Base-by-base conservation (phyloP, 495 filamentous ascomycete genomes). In the Xylaria bambusicola region DNA sequence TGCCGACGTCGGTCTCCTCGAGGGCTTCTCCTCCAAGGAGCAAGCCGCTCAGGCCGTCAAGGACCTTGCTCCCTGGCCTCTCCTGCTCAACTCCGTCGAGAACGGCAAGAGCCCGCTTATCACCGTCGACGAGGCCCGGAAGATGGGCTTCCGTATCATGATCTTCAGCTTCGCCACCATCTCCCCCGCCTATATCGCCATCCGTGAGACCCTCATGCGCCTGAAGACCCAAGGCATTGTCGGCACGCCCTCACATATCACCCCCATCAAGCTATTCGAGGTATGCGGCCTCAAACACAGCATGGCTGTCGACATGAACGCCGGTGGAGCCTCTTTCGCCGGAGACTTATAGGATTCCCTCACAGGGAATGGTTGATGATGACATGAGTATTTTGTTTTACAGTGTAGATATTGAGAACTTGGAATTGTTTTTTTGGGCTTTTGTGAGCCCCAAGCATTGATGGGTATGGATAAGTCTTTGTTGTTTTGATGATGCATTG, bases 101-200 rank as follows among this genome's bases (percentile, higher is more conserved):
- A 80, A 83, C 52, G 86, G 86, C 12, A 80, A 79, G 12, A 82
- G 73, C 1, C 86, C 86, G 6, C 63, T 80, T 6, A 82, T 87
- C 21, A 82, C 77, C 8, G 78, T 77, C 17, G 67, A 79, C 5
- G 82, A 87, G 59, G 84, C 85, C 0, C 68, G 77, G 46, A 76
- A 82, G 38, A 82, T 89, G 77, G 86, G 86, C 2, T 89, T 86
- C 69, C 66, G 81, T 18, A 82, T 88, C 56, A 85, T 86, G 65
- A 87, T 89, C 24, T 84, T 84, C 60, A 79, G 79, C 6, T 82
- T 84, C 57, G 81, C 78, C 0, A 71, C 75, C 0, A 62, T 84
- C 23, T 71, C 77, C 4, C 82, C 81, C 0, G 82, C 82, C 0
- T 84, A 84, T 40, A 63, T 77, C 45, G 82, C 80, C 0, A 83